phyloP scores from a whole-genome alignment of 352 stramenopile species.

The Phytopythium chamaehyphon region DNA sequence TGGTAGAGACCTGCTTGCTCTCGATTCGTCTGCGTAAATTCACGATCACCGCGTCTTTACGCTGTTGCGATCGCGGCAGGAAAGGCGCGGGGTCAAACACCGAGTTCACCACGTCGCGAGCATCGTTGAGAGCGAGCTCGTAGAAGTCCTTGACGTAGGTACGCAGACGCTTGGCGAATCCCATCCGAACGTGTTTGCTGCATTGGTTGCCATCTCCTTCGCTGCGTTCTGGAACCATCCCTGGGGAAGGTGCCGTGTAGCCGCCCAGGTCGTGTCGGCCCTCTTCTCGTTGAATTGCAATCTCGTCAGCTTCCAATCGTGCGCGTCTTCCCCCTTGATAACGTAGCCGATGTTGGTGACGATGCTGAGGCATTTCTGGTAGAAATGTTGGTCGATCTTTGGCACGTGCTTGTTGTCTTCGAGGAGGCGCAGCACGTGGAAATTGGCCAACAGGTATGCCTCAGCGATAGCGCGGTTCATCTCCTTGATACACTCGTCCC shows the following conservation, averaged over 20 bases:
- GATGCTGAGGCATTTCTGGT: no score
- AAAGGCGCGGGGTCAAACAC: background rate
- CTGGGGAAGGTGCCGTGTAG: background rate
- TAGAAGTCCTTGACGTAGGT: constrained; percentile 5
- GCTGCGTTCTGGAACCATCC: background rate
- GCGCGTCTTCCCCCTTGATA: no score
- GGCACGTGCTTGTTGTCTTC: no score
- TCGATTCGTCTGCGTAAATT: background rate
- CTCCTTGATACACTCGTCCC: no score
- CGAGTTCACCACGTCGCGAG: constrained; percentile 2
- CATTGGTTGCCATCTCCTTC: constrained; percentile 7
- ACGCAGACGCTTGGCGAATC: constrained; percentile 5
- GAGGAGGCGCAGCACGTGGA: no score
- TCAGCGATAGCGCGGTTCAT: no score
- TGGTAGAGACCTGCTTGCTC: background rate
- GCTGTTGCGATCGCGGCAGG: background rate
- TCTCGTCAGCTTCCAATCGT: no score
- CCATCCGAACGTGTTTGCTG: background rate
- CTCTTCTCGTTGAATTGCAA: no score
- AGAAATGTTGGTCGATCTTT: no score
- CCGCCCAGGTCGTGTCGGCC: no score
- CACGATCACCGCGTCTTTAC: constrained; percentile 2
- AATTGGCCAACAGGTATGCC: no score
- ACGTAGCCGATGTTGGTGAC: no score
- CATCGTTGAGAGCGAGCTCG: background rate